These are phyloP conservation scores for Alternaria arbusti DNA, from an alignment of 2,329 filamentous ascomycete species.

Conservation along the genomic window DNA sequence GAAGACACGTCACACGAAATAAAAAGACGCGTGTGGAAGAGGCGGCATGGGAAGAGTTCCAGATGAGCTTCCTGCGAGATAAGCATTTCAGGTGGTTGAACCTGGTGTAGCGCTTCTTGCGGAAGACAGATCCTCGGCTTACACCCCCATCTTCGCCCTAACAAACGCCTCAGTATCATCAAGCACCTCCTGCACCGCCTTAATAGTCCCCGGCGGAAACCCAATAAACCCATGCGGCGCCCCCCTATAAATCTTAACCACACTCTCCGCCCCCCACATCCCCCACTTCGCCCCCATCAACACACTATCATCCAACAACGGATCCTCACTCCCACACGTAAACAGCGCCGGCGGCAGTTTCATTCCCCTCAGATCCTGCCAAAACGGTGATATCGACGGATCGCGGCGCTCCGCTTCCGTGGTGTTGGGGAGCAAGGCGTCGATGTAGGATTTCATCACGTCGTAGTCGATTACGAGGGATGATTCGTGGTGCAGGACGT, in stretches of 20 bases:
- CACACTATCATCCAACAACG: constrained; percentile 59
- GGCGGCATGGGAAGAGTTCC: too few relatives aligned
- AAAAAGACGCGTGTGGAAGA: too few relatives aligned
- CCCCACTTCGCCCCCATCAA: constrained; percentile 63
- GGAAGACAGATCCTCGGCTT: too few relatives aligned
- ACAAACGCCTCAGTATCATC: constrained; percentile 51
- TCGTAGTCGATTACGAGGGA: constrained; percentile 55
- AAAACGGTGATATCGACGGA: constrained; percentile 58
- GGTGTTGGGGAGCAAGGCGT: constrained; percentile 55
- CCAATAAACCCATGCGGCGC: constrained; percentile 61
- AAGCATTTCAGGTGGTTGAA: too few relatives aligned
- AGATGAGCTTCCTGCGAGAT: too few relatives aligned
- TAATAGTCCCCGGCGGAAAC: constrained; percentile 47
- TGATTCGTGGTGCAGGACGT: constrained; percentile 47
- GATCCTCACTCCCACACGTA: constrained; percentile 61
- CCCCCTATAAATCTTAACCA: constrained; percentile 62
- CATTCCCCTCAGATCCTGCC: constrained; percentile 50
- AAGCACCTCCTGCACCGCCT: constrained; percentile 48
- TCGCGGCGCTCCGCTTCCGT: constrained; percentile 51
- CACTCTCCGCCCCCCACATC: constrained; percentile 57
- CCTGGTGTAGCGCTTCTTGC: too few relatives aligned
- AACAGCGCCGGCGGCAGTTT: constrained; percentile 62
- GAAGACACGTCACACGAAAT: too few relatives aligned
- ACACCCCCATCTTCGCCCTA: constrained; percentile 31
- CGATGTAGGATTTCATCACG: constrained; percentile 55